Conservation (phyloP, 148 eudicot species). For the Vaccinium corymbosum region DNA sequence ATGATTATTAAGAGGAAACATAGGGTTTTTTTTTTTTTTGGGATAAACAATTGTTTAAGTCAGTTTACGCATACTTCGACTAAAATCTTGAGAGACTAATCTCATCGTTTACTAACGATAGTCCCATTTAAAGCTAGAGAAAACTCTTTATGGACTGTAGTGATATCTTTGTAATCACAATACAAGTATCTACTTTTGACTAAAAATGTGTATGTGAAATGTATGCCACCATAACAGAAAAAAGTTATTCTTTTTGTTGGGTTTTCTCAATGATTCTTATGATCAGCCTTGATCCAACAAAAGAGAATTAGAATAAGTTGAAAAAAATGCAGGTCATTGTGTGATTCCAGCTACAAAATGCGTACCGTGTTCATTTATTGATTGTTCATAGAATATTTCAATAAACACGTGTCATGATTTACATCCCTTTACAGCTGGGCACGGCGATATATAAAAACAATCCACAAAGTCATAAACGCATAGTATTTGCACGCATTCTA, state of each 20-base stretch:
- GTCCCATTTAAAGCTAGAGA: too few species aligned
- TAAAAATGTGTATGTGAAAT: slow-evolving; percentile 12
- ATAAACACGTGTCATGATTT: slow-evolving; percentile 15
- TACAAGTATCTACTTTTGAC: slow-evolving; percentile 17
- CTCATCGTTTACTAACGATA: too few species aligned
- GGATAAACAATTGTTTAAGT: too few species aligned
- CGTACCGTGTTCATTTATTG: background rate
- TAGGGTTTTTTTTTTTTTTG: too few species aligned
- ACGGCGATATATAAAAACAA: background rate
- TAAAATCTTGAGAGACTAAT: too few species aligned
- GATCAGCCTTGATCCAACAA: slow-evolving; percentile 13
- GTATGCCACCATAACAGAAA: background rate
- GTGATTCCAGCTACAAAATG: background rate
- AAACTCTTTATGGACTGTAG: too few species aligned
- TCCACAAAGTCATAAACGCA: too few species aligned
- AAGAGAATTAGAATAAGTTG: background rate
- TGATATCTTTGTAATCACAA: background rate
- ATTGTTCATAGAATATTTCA: background rate
- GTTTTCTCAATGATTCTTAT: slow-evolving; percentile 10
- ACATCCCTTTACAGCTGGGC: slow-evolving; percentile 22
- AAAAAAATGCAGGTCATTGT: background rate
- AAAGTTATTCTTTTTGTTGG: background rate
- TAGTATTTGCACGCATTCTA: too few species aligned
- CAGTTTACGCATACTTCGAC: too few species aligned
- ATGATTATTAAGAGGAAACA: too few species aligned